Base-by-base conservation (phyloP, 2,329 filamentous ascomycete species). In the Colletotrichum nymphaeae region DNA sequence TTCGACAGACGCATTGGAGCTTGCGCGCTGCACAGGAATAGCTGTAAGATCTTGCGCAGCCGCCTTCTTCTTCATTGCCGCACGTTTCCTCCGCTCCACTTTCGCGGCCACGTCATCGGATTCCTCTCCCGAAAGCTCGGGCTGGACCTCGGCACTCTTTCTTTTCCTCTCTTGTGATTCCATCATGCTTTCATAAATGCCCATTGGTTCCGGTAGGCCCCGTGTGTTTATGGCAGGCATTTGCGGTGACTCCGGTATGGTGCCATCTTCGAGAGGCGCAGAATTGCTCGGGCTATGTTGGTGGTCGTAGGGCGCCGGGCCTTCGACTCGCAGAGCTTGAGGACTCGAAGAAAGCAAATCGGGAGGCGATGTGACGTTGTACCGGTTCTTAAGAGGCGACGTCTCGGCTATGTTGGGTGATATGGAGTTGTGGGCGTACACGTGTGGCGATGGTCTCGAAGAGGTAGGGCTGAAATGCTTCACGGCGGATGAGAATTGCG, bases 401-500 rank as follows among this genome's bases (percentile, higher is more conserved):
- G 81, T 82, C 74, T 83, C 81, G 82, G 85, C 77, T 2, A 81
- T 79, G 56, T 86, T 86, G 0, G 87, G 84, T 2, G 88, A 88
- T 4, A 87, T 85, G 1, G 83, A 80, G 63, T 87, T 83, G 28
- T 82, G 79, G 12, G 42, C 35, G 28, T 88, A 84, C 4, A 86
- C 76, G 55, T 85, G 81, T 0, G 89, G 89, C 1, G 89, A 91
- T 0, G 89, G 89, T 12, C 89, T 84, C 1, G 89, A 91, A 1
- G 88, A 90, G 0, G 89, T 90, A 24, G 89, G 89, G 71, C 88
- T 91, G 58, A 82, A 79, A 28, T 81, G 83, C 76, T 86, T 89
- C 19, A 85, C 77, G 1, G 84, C 88, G 1, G 89, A 90, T 2
- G 89, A 90, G 37, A 82, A 82, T 74, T 89, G 89, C 0, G 89